Evolutionary conservation across 2,329 filamentous ascomycete genomes (phyloP), one percentile per base, ranked within the genome.

Genomic region (Amauroascus verrucosus): DNA sequence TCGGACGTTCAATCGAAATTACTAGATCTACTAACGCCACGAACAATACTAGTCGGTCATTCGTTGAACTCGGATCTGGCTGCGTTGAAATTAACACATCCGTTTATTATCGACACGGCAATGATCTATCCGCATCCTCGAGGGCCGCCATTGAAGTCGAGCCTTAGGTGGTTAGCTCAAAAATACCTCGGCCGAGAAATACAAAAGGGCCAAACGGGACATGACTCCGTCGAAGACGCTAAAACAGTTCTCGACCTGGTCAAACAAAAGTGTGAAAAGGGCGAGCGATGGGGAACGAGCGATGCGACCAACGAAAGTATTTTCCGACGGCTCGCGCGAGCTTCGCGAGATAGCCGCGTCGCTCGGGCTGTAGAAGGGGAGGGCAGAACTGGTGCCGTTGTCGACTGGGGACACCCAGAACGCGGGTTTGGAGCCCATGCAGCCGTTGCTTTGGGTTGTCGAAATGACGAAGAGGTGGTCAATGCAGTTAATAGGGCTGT

Each of bases 191-290:
- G 79, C 49, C 85, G 87, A 54, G 86, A 94, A 66, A 95, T 98
- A 51, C 93, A 98, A 66, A 88, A 86, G 62, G 85, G 85, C 48
- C 75, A 75, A 14, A 75, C 77, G 14, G 93, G 93, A 14, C 93
- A 98, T 66, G 85, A 97, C 75, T 93, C 87, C 55, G 79, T 95
- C 58, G 93, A 98, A 69, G 93, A 98, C 67, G 89, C 93, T 13
- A 83, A 79, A 59, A 89, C 93, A 2, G 94, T 89, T 59, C 82
- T 98, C 13, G 90, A 97, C 63, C 83, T 98, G 1, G 82, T 97
- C 46, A 95, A 93, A 69, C 84, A 91, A 65, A 98, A 98, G 68
- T 96, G 91, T 67, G 90, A 97, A 67, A 93, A 87, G 70, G 93
- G 93, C 38, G 86, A 86, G 59, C 71, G 76, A 22, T 98, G 90